Conservation (phyloP, 2,329 filamentous ascomycete genomes). For the Colletotrichum chlorophyti region DNA sequence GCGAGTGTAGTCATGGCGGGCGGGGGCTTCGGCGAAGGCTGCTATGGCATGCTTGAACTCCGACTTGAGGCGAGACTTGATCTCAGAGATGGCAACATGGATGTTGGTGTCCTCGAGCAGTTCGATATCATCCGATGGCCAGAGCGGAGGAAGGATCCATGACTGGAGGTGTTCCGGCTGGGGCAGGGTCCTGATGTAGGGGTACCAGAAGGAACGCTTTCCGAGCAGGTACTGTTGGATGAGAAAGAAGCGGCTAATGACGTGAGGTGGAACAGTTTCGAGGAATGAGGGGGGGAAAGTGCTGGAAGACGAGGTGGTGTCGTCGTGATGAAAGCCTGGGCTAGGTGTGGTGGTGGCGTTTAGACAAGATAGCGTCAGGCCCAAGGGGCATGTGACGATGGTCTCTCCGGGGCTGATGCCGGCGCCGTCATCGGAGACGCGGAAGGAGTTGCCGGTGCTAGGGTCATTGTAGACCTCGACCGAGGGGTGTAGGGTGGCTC, state of each 20-base stretch:
- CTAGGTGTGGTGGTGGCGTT: conserved; percentile 51
- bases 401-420: conserved; percentile 44
- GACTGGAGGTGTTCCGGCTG: conserved; percentile 58
- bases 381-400: conserved; percentile 60
- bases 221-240: conserved; percentile 70
- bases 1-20: conserved; percentile 47
- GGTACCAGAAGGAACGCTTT: conserved; percentile 67
- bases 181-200: conserved; percentile 72
- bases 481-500: conserved; percentile 55
- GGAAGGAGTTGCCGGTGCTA: conserved; percentile 60
- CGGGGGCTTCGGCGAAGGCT: conserved; percentile 29
- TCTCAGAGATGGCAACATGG: conserved; percentile 55
- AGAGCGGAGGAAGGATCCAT: conserved; percentile 69
- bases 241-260: conserved; percentile 72
- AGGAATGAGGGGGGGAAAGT: conserved; percentile 59
- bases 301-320: conserved; percentile 21
- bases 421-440: conserved; percentile 46
- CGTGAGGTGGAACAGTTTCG: conserved; percentile 57
- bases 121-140: conserved; percentile 65
- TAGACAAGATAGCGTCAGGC: conserved; percentile 63
- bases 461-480: conserved; percentile 61
- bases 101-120: conserved; percentile 63
- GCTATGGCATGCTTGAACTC: conserved; percentile 55
- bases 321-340: conserved; percentile 29
- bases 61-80: conserved; percentile 50